Evolutionary conservation across 768 basidiomycete species (phyloP).

Genomic region (Suillus decipiens): DNA sequence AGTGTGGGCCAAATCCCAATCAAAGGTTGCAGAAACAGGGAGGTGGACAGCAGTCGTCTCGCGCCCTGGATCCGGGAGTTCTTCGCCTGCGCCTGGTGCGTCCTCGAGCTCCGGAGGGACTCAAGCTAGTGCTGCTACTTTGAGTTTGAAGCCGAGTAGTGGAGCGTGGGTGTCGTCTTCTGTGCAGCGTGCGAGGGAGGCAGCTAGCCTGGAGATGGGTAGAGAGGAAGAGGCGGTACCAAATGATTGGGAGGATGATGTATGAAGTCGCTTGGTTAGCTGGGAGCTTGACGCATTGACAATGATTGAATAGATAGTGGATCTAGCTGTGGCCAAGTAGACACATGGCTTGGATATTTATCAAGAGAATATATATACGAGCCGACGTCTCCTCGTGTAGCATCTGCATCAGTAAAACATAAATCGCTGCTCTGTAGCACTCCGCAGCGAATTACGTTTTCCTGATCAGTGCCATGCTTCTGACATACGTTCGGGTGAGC

Average conservation of each 20-base stretch:
- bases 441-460: no score
- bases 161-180: constrained; percentile 25
- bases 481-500: background rate
- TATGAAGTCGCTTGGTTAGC: constrained; percentile 18
- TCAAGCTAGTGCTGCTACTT: background rate
- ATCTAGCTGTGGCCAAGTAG: background rate
- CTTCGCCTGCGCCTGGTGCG: background rate
- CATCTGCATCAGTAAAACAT: no score
- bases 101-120: constrained; percentile 4
- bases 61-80: constrained; percentile 14
- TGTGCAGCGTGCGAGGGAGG: constrained; percentile 19
- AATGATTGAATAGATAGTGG: background rate
- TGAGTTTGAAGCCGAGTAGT: constrained; percentile 3
- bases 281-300: background rate
- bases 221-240: constrained; percentile 37
- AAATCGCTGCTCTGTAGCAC: no score
- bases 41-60: constrained; percentile 24
- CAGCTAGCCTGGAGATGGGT: background rate
- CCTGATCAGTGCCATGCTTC: no score
- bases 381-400: no score
- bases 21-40: constrained; percentile 14
- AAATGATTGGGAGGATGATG: constrained; percentile 59
- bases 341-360: background rate
- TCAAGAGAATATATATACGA: background rate
- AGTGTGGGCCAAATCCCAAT: constrained; percentile 2